These are phyloP conservation scores for Leccinum pellstonianum DNA, from an alignment of 768 basidiomycete genomes.

Conservation along the genomic window DNA sequence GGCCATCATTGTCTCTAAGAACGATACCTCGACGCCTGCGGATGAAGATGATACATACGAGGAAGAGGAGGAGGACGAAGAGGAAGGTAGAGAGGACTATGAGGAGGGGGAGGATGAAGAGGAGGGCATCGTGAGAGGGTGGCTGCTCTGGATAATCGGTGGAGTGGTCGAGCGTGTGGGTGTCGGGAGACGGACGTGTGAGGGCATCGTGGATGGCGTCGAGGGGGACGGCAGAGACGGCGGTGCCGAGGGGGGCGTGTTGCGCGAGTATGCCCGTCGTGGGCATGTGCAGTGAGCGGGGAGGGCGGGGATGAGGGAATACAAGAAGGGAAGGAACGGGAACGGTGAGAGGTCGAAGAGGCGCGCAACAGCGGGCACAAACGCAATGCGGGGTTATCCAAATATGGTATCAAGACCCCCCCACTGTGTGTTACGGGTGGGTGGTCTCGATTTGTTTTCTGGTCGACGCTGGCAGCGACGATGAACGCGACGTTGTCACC, in stretches of 20 bases:
- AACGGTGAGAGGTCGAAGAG: neutral
- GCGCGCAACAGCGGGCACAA: conserved; percentile 9
- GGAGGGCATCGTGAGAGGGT: conserved; percentile 59
- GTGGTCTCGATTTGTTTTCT: neutral
- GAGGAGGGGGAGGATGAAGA: conserved; percentile 89
- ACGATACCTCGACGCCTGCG: conserved; percentile 74
- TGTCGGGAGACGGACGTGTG: conserved; percentile 5
- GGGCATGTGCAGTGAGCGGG: conserved; percentile 2
- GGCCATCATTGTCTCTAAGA: conserved; percentile 85
- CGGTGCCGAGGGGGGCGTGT: neutral
- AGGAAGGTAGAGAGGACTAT: conserved; percentile 92
- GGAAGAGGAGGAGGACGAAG: conserved; percentile 88
- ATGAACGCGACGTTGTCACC: conserved; percentile 54
- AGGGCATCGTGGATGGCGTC: conserved; percentile 5
- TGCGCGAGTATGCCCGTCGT: conserved; percentile 6
- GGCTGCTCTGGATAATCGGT: conserved; percentile 25
- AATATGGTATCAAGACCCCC: conserved; percentile 21
- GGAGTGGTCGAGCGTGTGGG: neutral
- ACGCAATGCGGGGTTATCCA: conserved; percentile 11
- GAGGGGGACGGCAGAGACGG: conserved; percentile 7
- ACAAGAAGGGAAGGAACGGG: neutral
- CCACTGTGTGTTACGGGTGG: neutral
- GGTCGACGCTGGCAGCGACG: conserved; percentile 16
- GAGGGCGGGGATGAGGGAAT: neutral
- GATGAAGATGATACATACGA: conserved; percentile 85